These are phyloP conservation scores for Ophiostoma pallidulum DNA, from an alignment of 2,329 filamentous ascomycete genomes.

Conservation along the genomic window DNA sequence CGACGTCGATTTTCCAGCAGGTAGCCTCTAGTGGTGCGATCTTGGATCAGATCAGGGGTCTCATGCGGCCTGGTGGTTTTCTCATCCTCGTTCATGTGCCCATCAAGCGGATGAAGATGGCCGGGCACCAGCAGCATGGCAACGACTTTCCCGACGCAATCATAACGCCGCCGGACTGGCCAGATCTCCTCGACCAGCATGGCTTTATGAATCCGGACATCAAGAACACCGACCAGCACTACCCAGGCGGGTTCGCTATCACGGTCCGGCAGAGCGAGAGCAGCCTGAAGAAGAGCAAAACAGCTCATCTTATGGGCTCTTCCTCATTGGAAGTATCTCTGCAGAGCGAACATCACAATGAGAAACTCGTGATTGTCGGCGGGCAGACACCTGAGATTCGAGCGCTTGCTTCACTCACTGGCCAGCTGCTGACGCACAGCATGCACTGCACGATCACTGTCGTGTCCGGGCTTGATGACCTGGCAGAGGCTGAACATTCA, in stretches of 20 bases:
- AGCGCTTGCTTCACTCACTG: neutral
- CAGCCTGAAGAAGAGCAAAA: conserved; percentile 15
- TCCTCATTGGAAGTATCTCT: neutral
- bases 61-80: conserved; percentile 25
- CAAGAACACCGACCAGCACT: conserved; percentile 25
- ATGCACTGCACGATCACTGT: neutral
- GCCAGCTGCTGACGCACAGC: neutral
- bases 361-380: conserved; percentile 1
- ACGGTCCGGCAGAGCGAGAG: conserved; percentile 28
- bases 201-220: conserved; percentile 26
- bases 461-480: conserved; percentile 20
- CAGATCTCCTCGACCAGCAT: conserved; percentile 24
- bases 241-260: conserved; percentile 26
- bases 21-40: conserved; percentile 1
- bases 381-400: neutral
- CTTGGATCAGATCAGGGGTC: conserved; percentile 14
- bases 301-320: conserved; percentile 4
- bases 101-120: neutral
- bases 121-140: neutral
- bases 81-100: conserved; percentile 23
- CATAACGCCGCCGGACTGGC: conserved; percentile 26
- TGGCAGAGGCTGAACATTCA: conserved; percentile 4
- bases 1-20: conserved; percentile 17
- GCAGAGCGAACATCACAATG: neutral
- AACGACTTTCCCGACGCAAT: neutral